A percentile compares a stretch with the other conserved stretches of the same genome.
phyloP scores from a whole-genome alignment of 768 basidiomycete species.

The Lactarius sp. region DNA sequence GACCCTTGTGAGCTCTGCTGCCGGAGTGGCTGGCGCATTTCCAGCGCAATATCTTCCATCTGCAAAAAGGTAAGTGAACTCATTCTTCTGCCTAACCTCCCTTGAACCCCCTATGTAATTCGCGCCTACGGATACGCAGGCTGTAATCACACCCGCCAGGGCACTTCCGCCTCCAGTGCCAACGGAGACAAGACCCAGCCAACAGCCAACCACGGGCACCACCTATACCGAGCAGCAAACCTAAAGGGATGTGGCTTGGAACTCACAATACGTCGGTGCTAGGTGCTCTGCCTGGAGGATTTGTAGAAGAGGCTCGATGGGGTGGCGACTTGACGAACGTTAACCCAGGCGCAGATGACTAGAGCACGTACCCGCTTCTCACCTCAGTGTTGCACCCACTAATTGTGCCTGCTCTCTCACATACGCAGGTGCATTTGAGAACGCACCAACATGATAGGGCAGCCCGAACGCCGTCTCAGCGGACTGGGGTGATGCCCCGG shows the following conservation, averaged over 20 bases:
- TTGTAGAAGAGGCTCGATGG: slow-evolving; percentile 53
- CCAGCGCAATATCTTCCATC: slow-evolving; percentile 91
- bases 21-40: slow-evolving; percentile 86
- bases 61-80: slow-evolving; percentile 46
- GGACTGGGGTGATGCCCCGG: slow-evolving; percentile 26
- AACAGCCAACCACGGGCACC: slow-evolving; percentile 2
- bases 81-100: background rate
- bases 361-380: slow-evolving; percentile 60
- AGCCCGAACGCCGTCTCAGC: slow-evolving; percentile 27
- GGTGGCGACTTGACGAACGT: slow-evolving; percentile 53
- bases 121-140: no score
- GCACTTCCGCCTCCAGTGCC: slow-evolving; percentile 19
- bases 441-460: slow-evolving; percentile 30
- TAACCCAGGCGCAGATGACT: slow-evolving; percentile 89
- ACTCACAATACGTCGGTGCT: slow-evolving; percentile 42
- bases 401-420: background rate
- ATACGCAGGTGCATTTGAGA: slow-evolving; percentile 33
- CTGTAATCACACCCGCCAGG: no score
- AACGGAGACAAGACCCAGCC: slow-evolving; percentile 12
- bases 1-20: slow-evolving; percentile 75
- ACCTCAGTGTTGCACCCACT: slow-evolving; percentile 8
- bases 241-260: slow-evolving; percentile 68
- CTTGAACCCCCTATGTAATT: no score
- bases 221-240: slow-evolving; percentile 33
- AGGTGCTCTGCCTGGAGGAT: slow-evolving; percentile 45